Base-by-base conservation (phyloP, 108 stramenopile species). In the Cyclotella cryptica region DNA sequence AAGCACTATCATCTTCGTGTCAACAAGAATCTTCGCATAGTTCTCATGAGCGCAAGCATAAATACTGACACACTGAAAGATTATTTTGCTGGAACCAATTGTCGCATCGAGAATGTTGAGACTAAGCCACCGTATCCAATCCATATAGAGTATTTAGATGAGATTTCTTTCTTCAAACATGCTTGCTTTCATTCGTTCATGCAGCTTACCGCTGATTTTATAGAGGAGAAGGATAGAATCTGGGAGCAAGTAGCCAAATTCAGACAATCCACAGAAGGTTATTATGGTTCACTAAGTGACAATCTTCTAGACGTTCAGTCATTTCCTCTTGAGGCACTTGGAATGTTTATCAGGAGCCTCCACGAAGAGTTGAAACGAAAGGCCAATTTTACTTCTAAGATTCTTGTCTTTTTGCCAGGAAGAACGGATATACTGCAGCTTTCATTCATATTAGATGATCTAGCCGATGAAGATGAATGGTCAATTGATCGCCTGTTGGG, bases 1-100 rank as follows among this genome's bases (percentile, higher is more conserved):
- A 51, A 51, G 49, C 49, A 51, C 8, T 51, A 51, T 19, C 49
- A 51, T 51, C 49, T 51, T 51, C 49, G 3, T 51, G 49, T 51
- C 8, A 51, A 51, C 49, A 51, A 51, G 19, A 51, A 51, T 51
- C 49, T 51, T 19, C 49, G 49, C 8, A 1, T 51, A 19, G 49
- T 51, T 8, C 49, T 51, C 17, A 51, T 51, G 49, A 51, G 49
- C 8, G 49, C 49, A 51, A 19, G n/a, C 19, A 51, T 51, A 17
- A 51, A 51, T 19, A 51, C 49, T 51, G 49, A 51, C 49, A 19
- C 19, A 19, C 49, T 51, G 17, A 51, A 19, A 51, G 17, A 17
- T 17, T 51, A 51, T 51, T 51, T 51, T 51, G 17, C 49, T 19
- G 49, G 49, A 51, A 51, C 49, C 49, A 3, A 51, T 51, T 51